These are phyloP conservation scores for Collybia sordida DNA, from an alignment of 768 basidiomycete genomes.

Conservation along the genomic window DNA sequence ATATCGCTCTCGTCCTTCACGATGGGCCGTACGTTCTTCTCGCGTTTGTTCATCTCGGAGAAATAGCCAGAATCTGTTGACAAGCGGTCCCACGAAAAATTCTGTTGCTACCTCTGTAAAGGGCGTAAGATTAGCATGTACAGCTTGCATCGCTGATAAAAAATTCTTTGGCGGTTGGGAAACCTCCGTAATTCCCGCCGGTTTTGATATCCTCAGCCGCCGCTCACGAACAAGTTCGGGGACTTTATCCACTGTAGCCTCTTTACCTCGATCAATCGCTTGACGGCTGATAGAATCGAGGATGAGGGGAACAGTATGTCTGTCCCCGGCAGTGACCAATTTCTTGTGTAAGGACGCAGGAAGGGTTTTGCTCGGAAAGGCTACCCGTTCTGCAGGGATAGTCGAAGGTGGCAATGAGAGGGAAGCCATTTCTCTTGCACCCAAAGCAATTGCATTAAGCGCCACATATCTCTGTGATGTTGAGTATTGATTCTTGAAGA, in stretches of 20 bases:
- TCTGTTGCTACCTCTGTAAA: slow-evolving; percentile 82
- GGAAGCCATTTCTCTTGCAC: slow-evolving; percentile 77
- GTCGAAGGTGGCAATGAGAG: slow-evolving; percentile 36
- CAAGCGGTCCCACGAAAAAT: slow-evolving; percentile 83
- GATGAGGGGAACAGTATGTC: slow-evolving; percentile 50
- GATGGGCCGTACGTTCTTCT: slow-evolving; percentile 65
- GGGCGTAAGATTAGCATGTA: slow-evolving; percentile 24
- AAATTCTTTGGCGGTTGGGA: slow-evolving; percentile 9
- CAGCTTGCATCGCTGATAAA: slow-evolving; percentile 1
- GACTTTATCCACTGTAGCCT: slow-evolving; percentile 50
- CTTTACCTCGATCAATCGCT: slow-evolving; percentile 62
- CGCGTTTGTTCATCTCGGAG: slow-evolving; percentile 81
- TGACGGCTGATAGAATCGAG: slow-evolving; percentile 61
- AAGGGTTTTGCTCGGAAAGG: slow-evolving; percentile 83
- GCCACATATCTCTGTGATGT: slow-evolving; percentile 81
- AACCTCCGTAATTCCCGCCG: slow-evolving; percentile 47
- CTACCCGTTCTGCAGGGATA: slow-evolving; percentile 28
- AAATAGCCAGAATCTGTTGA: slow-evolving; percentile 96
- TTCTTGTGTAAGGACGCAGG: slow-evolving; percentile 70
- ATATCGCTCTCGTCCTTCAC: slow-evolving; percentile 56
- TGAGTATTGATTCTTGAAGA: slow-evolving; percentile 93
- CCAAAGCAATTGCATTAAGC: slow-evolving; percentile 82
- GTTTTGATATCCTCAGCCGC: slow-evolving; percentile 60
- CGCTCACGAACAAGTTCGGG: slow-evolving; percentile 74
- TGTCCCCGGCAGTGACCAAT: slow-evolving; percentile 50